These are phyloP conservation scores for Halenospora varia DNA, from an alignment of 495 filamentous ascomycete species.

Conservation along the genomic window DNA sequence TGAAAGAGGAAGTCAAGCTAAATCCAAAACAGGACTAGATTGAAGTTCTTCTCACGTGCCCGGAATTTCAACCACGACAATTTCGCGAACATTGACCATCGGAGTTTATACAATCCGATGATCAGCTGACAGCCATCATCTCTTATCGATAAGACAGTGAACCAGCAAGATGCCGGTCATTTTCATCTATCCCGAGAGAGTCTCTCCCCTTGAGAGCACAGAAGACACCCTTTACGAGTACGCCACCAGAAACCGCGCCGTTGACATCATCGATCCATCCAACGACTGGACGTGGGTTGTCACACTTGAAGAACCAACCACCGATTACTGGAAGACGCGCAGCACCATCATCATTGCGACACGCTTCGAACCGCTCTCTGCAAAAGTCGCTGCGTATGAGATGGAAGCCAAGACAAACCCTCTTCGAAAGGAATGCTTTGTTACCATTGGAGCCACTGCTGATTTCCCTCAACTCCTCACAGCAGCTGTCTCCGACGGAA, in stretches of 20 bases:
- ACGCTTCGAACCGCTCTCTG: background rate
- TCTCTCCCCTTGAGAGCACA: background rate
- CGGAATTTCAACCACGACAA: background rate
- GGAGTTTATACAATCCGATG: background rate
- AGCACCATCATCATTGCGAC: background rate
- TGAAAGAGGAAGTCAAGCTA: background rate
- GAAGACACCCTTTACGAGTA: background rate
- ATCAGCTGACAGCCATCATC: background rate
- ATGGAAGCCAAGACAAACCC: background rate
- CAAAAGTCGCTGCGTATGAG: background rate
- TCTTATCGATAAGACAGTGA: background rate
- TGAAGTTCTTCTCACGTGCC: too few relatives aligned
- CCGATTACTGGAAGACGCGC: background rate
- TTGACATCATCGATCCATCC: too few relatives aligned
- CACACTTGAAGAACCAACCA: background rate
- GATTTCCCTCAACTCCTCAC: slow-evolving; percentile 68
- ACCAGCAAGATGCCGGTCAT: background rate
- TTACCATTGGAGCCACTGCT: slow-evolving; percentile 90
- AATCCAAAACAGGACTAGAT: background rate
- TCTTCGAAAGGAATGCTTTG: slow-evolving; percentile 43
- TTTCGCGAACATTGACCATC: background rate
- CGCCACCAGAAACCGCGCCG: too few relatives aligned
- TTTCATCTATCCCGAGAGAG: background rate
- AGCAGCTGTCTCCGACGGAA: slow-evolving; percentile 48
- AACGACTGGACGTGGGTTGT: background rate